phyloP scores from a whole-genome alignment of 768 basidiomycete species.

The Xerocomellus chrysenteron region DNA sequence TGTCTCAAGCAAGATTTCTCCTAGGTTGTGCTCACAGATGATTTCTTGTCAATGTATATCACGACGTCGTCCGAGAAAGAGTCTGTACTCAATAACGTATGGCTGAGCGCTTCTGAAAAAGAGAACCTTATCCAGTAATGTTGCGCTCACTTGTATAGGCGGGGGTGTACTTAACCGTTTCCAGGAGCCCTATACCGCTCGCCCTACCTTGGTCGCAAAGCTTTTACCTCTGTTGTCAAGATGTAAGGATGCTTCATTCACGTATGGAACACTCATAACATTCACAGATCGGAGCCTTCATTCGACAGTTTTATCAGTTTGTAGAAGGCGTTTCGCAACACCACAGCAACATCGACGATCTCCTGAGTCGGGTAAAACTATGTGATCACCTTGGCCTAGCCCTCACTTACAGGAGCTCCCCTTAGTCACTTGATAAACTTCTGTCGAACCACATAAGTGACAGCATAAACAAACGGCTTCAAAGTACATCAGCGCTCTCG shows the following conservation, averaged over 20 bases:
- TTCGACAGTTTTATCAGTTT: conserved; percentile 95
- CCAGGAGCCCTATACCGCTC: conserved; percentile 63
- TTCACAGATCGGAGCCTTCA: conserved; percentile 76
- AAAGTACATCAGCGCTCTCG: conserved; percentile 73
- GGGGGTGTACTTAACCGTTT: conserved; percentile 1
- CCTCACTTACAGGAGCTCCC: conserved; percentile 1
- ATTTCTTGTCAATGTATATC: conserved; percentile 84
- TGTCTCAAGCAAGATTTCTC: neutral
- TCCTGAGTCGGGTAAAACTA: conserved; percentile 73
- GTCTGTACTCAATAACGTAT: conserved; percentile 75
- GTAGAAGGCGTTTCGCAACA: conserved; percentile 93
- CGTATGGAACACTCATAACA: conserved; percentile 1
- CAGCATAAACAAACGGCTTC: conserved; percentile 71
- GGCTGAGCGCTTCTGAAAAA: conserved; percentile 71
- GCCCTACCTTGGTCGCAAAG: conserved; percentile 92
- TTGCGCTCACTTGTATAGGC: neutral
- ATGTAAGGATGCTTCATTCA: conserved; percentile 43
- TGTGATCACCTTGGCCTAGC: neutral
- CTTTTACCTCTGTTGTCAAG: conserved; percentile 92
- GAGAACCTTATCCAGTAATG: conserved; percentile 54
- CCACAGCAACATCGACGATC: conserved; percentile 87
- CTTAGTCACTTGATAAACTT: conserved; percentile 82
- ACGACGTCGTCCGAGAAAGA: conserved; percentile 62
- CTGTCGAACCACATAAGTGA: conserved; percentile 75
- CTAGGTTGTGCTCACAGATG: conserved; percentile 84